A percentile compares a stretch with the other conserved stretches of the same genome.
These are phyloP conservation scores for Cichorium intybus DNA, from an alignment of 140 eudicot species.

Conservation along the genomic window DNA sequence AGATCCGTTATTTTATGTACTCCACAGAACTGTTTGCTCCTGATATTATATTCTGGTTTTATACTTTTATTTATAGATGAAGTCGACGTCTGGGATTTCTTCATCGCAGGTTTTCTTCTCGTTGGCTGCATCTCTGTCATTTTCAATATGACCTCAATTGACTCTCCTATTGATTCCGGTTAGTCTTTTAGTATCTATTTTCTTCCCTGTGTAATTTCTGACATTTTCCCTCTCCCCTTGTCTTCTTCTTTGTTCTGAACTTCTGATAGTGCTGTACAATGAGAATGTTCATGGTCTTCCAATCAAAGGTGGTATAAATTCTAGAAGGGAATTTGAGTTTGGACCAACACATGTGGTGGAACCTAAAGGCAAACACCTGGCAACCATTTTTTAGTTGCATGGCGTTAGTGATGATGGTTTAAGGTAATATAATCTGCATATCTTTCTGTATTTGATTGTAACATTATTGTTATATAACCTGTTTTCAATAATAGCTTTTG, in stretches of 20 bases:
- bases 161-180: slow-evolving; percentile 52
- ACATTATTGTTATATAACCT: background rate
- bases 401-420: slow-evolving; percentile 85
- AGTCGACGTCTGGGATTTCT: slow-evolving; percentile 25
- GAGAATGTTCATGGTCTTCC: background rate
- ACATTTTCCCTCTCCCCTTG: too few species aligned
- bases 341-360: slow-evolving; percentile 74
- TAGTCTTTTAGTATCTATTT: slow-evolving; percentile 20
- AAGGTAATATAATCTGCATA: slow-evolving; percentile 40
- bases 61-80: slow-evolving; percentile 26
- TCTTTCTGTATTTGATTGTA: background rate
- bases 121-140: slow-evolving; percentile 21
- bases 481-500: background rate
- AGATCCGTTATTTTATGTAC: background rate
- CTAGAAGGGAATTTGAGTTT: slow-evolving; percentile 47
- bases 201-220: too few species aligned
- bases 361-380: slow-evolving; percentile 85
- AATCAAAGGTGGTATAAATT: slow-evolving; percentile 42
- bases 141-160: slow-evolving; percentile 49
- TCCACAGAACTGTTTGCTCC: slow-evolving; percentile 16
- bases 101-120: slow-evolving; percentile 31
- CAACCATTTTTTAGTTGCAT: slow-evolving; percentile 86
- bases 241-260: background rate
- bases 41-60: slow-evolving; percentile 19
- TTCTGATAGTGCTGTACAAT: background rate